These are phyloP conservation scores for Mycosphaerella sp. DNA, from an alignment of 2,329 filamentous ascomycete species.

Conservation along the genomic window DNA sequence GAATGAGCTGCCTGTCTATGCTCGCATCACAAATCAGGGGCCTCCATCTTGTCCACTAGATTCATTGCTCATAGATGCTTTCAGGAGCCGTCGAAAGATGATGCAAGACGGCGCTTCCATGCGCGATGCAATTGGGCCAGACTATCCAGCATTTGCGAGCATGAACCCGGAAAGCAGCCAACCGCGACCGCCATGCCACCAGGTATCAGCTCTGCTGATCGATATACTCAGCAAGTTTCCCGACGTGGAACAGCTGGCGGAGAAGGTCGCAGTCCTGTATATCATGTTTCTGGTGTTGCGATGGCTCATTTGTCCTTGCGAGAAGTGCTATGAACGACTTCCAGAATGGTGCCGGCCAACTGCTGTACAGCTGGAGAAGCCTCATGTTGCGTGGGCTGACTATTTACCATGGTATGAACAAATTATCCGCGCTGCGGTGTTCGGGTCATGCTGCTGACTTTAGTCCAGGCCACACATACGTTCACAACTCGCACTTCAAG, in stretches of 20 bases:
- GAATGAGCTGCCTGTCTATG: conserved; percentile 27
- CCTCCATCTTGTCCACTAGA: conserved; percentile 71
- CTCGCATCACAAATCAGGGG: conserved; percentile 48
- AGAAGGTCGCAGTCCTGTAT: conserved; percentile 75
- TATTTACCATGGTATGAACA: conserved; percentile 60
- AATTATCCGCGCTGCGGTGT: neutral
- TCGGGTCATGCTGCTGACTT: neutral
- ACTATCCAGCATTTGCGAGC: conserved; percentile 72
- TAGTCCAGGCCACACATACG: conserved; percentile 59
- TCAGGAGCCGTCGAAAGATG: conserved; percentile 60
- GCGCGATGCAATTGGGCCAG: conserved; percentile 64
- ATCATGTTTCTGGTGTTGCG: conserved; percentile 78
- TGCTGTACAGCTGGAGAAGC: conserved; percentile 56
- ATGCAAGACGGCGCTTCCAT: conserved; percentile 58
- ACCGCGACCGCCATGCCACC: conserved; percentile 49
- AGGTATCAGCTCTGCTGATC: conserved; percentile 75
- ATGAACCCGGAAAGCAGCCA: conserved; percentile 52
- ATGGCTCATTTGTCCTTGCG: conserved; percentile 75
- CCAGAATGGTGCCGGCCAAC: conserved; percentile 66
- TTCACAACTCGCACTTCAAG: conserved; percentile 49
- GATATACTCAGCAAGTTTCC: conserved; percentile 82
- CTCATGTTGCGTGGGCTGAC: conserved; percentile 78
- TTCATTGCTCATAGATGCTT: conserved; percentile 70
- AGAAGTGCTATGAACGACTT: conserved; percentile 70
- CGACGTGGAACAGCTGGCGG: conserved; percentile 67